Evolutionary conservation across 768 basidiomycete species (phyloP), one percentile per base, ranked within the genome.

Genomic region (Chlorophyllum brunneum): DNA sequence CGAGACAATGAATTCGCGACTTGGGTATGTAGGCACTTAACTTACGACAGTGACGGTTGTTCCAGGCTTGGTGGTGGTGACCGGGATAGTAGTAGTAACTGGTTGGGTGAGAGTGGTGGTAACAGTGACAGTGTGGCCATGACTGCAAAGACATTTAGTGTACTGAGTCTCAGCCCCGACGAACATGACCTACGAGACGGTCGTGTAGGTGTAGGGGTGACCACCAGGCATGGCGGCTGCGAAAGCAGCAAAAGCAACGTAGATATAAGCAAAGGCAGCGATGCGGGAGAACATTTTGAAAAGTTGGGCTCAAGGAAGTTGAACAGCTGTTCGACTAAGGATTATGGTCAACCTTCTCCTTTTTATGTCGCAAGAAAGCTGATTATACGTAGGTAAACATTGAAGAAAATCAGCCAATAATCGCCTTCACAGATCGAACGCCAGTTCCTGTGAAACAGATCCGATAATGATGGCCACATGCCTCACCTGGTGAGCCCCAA

Each of bases 221-320:
- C 49, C 53, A 11, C 58, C 50, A 34, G 66, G 61, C 31, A 48
- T 62, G 57, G 66, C 68, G 47, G 59, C 59, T 48, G 59, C 67
- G 57, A 67, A 57, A 47, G 66, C 37, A 40, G 63, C 54, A 54
- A 66, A 63, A 22, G 60, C 45, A 30, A 62, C 42, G 39, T 65
- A 49, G 54, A 61, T 60, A 39, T 56, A 59, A 58, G 60, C 26
- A 39, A 65, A 48, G 30, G 59, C 50, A 42, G 54, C 46, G 41
- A 61, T 18, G 42, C 61, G 63, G 53, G 61, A 51, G 53, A 65
- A 64, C 67, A 70, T 68, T 38, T 31, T 58, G 13, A 37, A 48
- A 11, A 48, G 50, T 18, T 37, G 48, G 24, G 39, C 37, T 33
- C 18, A 18, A 15, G 22, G 29, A 54, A 48, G 50, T 24, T 41